Evolutionary conservation across 345 rosid species (phyloP).

Genomic region (Arabidopsis arenosa): DNA sequence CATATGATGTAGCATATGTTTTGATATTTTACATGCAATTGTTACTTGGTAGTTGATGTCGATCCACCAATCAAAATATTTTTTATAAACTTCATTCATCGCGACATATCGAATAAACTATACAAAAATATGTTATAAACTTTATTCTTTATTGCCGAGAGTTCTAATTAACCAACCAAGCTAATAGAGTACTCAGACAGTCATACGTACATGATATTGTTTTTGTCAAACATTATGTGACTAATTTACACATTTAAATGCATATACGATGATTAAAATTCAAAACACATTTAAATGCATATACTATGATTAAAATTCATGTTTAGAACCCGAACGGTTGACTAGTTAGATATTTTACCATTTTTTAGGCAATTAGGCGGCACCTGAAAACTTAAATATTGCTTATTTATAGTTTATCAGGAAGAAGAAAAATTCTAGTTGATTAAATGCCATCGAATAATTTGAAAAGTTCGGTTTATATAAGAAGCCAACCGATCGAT

Average conservation of each 20-base stretch:
- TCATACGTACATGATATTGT: neutral
- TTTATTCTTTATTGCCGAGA: neutral
- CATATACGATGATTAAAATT: no score
- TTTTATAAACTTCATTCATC: neutral
- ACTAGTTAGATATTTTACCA: neutral
- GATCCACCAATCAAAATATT: neutral
- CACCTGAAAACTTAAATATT: neutral
- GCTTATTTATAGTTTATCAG: neutral
- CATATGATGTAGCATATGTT: neutral
- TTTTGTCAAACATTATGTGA: neutral
- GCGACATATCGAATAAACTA: neutral
- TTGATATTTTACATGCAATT: neutral
- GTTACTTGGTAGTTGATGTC: neutral
- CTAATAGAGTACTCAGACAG: neutral
- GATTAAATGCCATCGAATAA: neutral
- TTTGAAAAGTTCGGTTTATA: slow-evolving; percentile 1
- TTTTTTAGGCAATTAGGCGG: slow-evolving; percentile 3
- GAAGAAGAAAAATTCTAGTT: neutral
- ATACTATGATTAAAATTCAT: neutral
- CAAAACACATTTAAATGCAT: neutral
- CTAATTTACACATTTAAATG: neutral
- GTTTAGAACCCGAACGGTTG: neutral
- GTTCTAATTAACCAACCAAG: slow-evolving; percentile 13
- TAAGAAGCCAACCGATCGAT: neutral
- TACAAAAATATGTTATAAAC: neutral